Evolutionary conservation across 345 rosid genomes (phyloP), one percentile per base, ranked within the genome.

Genomic region (Ricinus communis): DNA sequence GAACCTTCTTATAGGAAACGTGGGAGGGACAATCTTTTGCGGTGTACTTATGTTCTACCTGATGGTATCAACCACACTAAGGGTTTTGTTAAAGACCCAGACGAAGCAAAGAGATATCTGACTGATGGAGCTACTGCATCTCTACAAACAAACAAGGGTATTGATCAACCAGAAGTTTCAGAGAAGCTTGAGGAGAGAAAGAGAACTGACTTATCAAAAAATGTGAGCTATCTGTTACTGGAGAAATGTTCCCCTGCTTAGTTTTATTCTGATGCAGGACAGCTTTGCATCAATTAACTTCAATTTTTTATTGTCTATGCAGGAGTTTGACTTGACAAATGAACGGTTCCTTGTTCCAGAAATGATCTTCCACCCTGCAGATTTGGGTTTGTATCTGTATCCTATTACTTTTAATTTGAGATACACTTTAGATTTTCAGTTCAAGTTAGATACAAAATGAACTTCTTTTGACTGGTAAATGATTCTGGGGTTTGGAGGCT

Each of bases 311-410:
- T 70, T 67, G 10, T 65, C 66, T 73, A 15, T 76, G 75, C 90
- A 94, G 98, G 98, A 94, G 85, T 88, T 94, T 65, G 96, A 91
- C 72, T 85, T 91, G 82, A 90, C 95, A 16, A 94, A 91, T 74
- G 98, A 94, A 71, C 87, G 96, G 16, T 94, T 94, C 73, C 90
- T 94, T 76, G 98, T 91, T 51, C 97, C 97, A 3, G 97, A 94
- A 85, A 91, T 91, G 85, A 80, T 94, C 69, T 94, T 94, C 84
- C 93, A 90, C 30, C 98, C 98, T 68, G 87, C 91, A 16, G 97
- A 94, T 88, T 82, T 91, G 84, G 96, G 98, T 91, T 71, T 68
- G 81, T 74, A 56, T 55, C 65, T n/a, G 11, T 57, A 5, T 53
- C 62, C 31, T 50, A 21, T 19, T 55, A 58, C n/a, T 33, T 28